phyloP scores from a whole-genome alignment of 768 basidiomycete genomes.

The Baorangia bicolor region DNA sequence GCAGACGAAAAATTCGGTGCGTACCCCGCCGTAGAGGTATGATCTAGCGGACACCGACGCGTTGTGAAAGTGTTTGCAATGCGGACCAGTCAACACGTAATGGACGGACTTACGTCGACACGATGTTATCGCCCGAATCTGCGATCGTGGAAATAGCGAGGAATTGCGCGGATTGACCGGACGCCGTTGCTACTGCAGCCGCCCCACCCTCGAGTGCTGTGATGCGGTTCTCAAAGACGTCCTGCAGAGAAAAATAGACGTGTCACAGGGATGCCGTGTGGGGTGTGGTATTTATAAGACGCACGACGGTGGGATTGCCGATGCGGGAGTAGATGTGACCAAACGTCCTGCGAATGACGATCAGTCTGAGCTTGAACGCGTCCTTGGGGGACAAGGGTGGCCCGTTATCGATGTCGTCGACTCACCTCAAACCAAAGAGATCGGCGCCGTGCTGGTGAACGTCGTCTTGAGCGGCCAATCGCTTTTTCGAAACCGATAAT shows the following conservation, averaged over 20 bases:
- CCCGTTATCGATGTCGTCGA: neutral
- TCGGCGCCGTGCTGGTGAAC: constrained; percentile 49
- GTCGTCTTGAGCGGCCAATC: constrained; percentile 3
- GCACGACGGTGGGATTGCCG: constrained; percentile 54
- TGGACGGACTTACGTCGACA: constrained; percentile 46
- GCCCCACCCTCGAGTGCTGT: constrained; percentile 63
- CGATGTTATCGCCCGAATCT: constrained; percentile 60
- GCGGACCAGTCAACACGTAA: neutral
- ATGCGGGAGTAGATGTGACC: constrained; percentile 58
- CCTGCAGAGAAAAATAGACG: constrained; percentile 29
- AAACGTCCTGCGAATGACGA: constrained; percentile 28
- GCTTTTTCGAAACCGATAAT: neutral
- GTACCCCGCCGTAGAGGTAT: constrained; percentile 58
- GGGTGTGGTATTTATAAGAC: constrained; percentile 17
- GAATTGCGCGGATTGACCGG: constrained; percentile 64
- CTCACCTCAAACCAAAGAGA: constrained; percentile 47
- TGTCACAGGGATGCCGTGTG: neutral
- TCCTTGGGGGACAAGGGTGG: too few relatives aligned
- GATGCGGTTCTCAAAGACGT: constrained; percentile 65
- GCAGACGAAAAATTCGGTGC: constrained; percentile 14
- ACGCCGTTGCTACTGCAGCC: constrained; percentile 55
- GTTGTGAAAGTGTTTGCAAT: neutral
- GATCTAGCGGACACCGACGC: constrained; percentile 31
- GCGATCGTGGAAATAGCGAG: constrained; percentile 56
- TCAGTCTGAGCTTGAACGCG: neutral